Percentiles rank a stretch among this genome's conserved stretches.
phyloP scores from a whole-genome alignment of 345 rosid genomes.

The Cardamine chenopodiifolia region DNA sequence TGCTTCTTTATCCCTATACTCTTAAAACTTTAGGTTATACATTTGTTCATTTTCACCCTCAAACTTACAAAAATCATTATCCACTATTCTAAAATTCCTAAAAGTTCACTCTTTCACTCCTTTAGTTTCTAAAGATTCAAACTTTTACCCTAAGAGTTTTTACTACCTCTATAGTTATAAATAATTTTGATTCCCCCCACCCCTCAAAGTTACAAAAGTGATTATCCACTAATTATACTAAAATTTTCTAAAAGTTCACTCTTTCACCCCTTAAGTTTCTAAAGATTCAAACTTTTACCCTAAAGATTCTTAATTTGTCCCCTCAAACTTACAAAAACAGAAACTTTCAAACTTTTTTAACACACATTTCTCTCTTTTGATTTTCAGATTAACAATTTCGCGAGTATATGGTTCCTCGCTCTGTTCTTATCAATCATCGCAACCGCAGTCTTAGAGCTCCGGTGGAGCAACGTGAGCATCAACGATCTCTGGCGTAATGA shows the following conservation, averaged over 20 bases:
- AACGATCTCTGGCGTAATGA: slow-evolving; percentile 95
- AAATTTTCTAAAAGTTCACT: background rate
- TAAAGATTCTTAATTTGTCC: background rate
- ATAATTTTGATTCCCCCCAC: background rate
- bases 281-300: background rate
- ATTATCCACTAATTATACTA: background rate
- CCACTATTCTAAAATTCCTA: background rate
- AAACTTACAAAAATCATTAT: background rate
- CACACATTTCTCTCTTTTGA: background rate
- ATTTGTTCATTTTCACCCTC: too few relatives aligned
- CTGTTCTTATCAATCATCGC: slow-evolving; percentile 88
- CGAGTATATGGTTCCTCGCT: slow-evolving; percentile 88
- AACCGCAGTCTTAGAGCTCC: slow-evolving; percentile 79
- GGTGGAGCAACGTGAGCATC: slow-evolving; percentile 92
- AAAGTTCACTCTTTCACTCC: background rate
- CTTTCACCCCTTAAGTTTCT: background rate
- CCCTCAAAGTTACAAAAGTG: background rate
- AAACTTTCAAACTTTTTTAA: background rate
- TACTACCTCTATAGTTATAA: too few relatives aligned
- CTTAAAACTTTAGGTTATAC: too few relatives aligned
- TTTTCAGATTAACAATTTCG: slow-evolving; percentile 71
- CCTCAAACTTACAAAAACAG: background rate
- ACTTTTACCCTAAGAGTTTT: background rate
- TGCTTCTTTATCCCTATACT: background rate
- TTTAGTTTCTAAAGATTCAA: background rate